These are phyloP conservation scores for Arthrobotrys sphaeroides DNA, from an alignment of 2,329 filamentous ascomycete genomes.

Conservation along the genomic window DNA sequence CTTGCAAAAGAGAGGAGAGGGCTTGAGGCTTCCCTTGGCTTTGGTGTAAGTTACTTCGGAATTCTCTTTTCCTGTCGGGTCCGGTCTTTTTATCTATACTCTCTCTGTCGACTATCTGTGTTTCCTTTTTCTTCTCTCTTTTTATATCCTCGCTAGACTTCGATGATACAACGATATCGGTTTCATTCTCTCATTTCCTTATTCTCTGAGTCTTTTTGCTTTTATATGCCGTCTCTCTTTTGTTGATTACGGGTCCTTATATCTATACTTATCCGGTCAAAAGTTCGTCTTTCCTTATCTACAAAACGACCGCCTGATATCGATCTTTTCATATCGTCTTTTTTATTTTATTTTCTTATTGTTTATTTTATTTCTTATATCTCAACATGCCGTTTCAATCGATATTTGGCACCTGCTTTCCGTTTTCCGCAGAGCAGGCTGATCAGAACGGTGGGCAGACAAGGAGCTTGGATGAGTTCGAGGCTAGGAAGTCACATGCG, in stretches of 20 bases:
- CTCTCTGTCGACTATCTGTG: neutral
- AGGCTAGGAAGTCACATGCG: conserved; percentile 26
- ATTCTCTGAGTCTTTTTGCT: neutral
- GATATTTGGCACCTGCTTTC: conserved; percentile 53
- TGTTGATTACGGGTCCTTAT: conserved; percentile 20
- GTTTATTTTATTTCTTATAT: conserved; percentile 12
- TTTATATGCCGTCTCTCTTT: conserved; percentile 18
- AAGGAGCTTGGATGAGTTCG: conserved; percentile 1
- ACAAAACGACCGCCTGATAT: neutral
- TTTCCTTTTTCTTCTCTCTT: neutral
- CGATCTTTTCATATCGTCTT: neutral
- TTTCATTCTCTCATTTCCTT: neutral
- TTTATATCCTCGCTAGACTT: neutral
- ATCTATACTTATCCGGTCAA: neutral
- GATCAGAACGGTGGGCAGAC: conserved; percentile 35
- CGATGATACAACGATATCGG: neutral
- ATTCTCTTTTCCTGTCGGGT: conserved; percentile 11
- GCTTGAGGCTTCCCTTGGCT: conserved; percentile 38
- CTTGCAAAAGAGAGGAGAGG: conserved; percentile 38
- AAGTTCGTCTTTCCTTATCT: conserved; percentile 16
- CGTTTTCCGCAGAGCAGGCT: conserved; percentile 31
- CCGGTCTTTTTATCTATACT: neutral
- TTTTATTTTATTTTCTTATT: conserved; percentile 17
- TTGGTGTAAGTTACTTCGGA: conserved; percentile 31
- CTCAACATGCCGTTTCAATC: conserved; percentile 36